These are phyloP conservation scores for Calonectria naviculata DNA, from an alignment of 2,329 filamentous ascomycete species.

Conservation along the genomic window DNA sequence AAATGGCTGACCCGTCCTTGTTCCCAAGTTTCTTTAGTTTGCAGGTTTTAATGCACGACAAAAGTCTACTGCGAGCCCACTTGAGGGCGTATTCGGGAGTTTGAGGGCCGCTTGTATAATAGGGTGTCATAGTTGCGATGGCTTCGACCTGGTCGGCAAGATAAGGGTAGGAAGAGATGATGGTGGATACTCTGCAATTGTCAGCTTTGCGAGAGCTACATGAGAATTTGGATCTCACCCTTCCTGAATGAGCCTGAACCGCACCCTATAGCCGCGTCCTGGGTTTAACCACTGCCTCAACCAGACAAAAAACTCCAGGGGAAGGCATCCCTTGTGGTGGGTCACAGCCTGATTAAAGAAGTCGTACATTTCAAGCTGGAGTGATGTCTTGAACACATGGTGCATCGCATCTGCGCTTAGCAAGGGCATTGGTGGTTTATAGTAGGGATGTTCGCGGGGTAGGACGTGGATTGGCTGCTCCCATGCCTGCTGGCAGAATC, in stretches of 20 bases:
- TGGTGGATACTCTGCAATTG: neutral
- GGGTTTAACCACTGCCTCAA: neutral
- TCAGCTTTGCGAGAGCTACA: neutral
- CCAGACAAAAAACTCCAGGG: neutral
- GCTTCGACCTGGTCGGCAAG: conserved; percentile 11
- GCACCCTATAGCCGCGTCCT: neutral
- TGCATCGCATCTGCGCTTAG: no score
- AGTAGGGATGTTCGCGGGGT: no score
- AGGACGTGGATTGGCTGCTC: no score
- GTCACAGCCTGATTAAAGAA: neutral
- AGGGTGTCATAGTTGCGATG: conserved; percentile 4
- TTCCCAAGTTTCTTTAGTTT: no score
- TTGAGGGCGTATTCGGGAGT: no score
- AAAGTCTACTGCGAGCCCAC: no score
- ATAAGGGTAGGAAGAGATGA: neutral
- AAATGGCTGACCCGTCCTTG: no score
- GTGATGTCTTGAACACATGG: neutral
- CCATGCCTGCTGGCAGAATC: neutral
- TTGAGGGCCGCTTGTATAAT: no score
- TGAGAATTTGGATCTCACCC: neutral
- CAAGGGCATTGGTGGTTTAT: no score
- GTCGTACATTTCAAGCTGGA: neutral
- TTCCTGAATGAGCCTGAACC: neutral
- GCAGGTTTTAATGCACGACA: no score
- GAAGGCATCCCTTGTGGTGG: neutral